Base-by-base conservation (phyloP, 2,329 filamentous ascomycete genomes). In the Pseudogymnoascus verrucosus region DNA sequence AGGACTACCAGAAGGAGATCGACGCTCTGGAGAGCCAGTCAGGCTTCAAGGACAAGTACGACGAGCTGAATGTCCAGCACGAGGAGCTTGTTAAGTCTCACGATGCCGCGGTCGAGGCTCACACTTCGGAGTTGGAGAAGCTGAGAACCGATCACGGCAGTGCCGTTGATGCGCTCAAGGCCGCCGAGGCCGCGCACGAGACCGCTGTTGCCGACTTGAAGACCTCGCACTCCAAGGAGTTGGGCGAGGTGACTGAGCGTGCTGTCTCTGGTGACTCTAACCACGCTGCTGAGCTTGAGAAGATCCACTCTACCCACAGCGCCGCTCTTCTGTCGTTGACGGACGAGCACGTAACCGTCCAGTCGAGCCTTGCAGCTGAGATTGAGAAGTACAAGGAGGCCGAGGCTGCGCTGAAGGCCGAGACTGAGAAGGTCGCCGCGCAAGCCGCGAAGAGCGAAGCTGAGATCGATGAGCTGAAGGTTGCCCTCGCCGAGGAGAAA, bases 1-100 rank as follows among this genome's bases (percentile, higher is more conserved):
- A 82, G 66, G 84, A 87, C 67, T 86, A 86, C 67, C 82, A 87
- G 71, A 78, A 80, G n/a, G 84, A 88, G 72, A 87, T 88, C 62
- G 84, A 87, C 69, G 82, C 81, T 64, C 79, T 87, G 14, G 80
- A 82, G 64, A 84, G 84, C 21, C 84, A 88, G 66, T 84, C 85
- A 12, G 83, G 83, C 71, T 85, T 86, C 74, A 86, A 85, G 76
- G 81, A 82, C 67, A 84, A 86, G 73, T 87, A 83, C 65, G 80
- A 85, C 64, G 82, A 84, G 39, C 78, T 88, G 5, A 83, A 87
- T 70, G 73, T 72, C 4, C 80, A 86, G 72, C 81, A 87, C 72
- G 77, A 77, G 10, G 82, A 84, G 42, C 67, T 77, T 26, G 73
- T 76, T 65, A 67, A 74, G 10, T 71, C 74, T 5, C 75, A 75